Evolutionary conservation across 441 rosid genomes (phyloP), one percentile per base, ranked within the genome.

Genomic region (Erysimum pusillum): DNA sequence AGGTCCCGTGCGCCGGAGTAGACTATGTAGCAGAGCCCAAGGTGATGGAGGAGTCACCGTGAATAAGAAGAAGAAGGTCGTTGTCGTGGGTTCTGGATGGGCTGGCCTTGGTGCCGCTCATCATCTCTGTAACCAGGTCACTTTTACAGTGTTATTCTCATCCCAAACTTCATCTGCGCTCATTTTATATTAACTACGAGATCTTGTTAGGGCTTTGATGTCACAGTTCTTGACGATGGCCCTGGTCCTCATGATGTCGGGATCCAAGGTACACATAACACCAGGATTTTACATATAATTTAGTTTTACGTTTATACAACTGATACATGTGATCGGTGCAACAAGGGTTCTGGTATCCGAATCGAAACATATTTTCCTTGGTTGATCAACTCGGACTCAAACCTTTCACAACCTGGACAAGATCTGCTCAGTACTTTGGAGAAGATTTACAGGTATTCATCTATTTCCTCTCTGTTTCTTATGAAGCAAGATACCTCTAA

Each of bases 91-190:
- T 34, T 85, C 86, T n/a, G 90, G 91, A 31, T 89, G 93, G 92
- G 84, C 89, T 32, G 88, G 90, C 52, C 92, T 83, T 49, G 90
- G 91, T 52, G 90, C 92, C 15, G 93, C 93, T 61, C 80, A 86
- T 61, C 90, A 87, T 69, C 91, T 87, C n/a, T 79, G 83, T 80
- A 83, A 85, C 52, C 92, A 85, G 87, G 94, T 84, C 14, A 34
- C 32, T 67, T 18, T 12, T 9, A 36, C 34, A 9, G 0, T 20
- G 5, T n/a, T 25, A 15, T 46, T 65, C 41, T 34, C 44, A 46
- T 44, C 11, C 45, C 31, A 38, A 52, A 32, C 45, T 28, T 44
- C 11, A 45, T 45, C 18, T 58, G 63, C 36, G 63, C 36, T 51
- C 9, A 18, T 38, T 38, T 54, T 31, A 45, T 52, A 59, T 59